Base-by-base conservation (phyloP, 192 early-diverging fungal species). In the Podila verticillata region DNA sequence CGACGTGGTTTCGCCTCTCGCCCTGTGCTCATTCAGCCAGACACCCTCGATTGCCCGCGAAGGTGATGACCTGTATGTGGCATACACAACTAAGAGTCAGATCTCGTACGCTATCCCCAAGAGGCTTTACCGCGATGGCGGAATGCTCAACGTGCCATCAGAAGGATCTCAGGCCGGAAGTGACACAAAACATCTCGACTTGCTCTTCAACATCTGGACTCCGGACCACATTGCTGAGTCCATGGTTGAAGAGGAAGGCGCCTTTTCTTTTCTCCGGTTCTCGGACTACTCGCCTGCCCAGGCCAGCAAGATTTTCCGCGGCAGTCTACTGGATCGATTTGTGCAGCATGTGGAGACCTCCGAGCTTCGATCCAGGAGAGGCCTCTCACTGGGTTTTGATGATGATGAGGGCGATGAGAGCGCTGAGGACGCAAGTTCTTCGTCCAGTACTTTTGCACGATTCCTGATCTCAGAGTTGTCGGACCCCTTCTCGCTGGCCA, bases 1-100 rank as follows among this genome's bases (percentile, higher is more conserved):
- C 4, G 92, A 94, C 67, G 93, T 95, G n/a, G 81, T 88, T 8
- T 85, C 91, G 1, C 95, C 95, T 3, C 87, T 91, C 66, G 82
- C 90, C 8, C 82, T 89, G 9, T 90, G 89, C 63, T 63, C 72
- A 6, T 93, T 89, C 44, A 87, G 88, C 34, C 72, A 78, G 8
- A 92, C 91, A 4, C 86, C 84, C 0, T 89, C 91, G 20, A 75
- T 93, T 30, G 78, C 86, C 28, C 87, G 91, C 12, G 93, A 92
- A 65, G 82, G 82, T 19, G 88, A 91, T n/a, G 62, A 83, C 19
- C 47, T 91, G 5, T 84, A 84, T 63, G 87, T 85, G 48, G 78
- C 87, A 15, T 95, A 93, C 56, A 87, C 90, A 0, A 86, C 91
- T 17, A 83, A 84, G 32, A 93, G 87, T 79, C 61, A 86, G 24